Percentiles rank a stretch among this genome's conserved stretches.
phyloP scores from a whole-genome alignment of 1,284 basidiomycete genomes.

The Sutorius eximius region DNA sequence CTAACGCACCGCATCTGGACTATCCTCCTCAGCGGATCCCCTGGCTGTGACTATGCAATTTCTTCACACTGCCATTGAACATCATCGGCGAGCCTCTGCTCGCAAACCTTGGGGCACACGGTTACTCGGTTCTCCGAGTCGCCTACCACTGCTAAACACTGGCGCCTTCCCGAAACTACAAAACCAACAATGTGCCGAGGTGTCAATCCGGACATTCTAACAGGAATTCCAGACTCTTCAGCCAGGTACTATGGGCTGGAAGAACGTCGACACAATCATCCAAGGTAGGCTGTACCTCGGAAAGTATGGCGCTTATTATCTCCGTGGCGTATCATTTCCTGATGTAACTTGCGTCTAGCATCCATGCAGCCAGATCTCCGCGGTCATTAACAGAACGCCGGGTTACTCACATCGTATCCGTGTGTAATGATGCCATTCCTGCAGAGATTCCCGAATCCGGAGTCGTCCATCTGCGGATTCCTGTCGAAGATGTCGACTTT shows the following conservation, averaged over 20 bases:
- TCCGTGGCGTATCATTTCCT: slow-evolving; percentile 24
- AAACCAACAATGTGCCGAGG: slow-evolving; percentile 33
- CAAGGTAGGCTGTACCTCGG: slow-evolving; percentile 69
- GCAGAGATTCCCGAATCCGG: slow-evolving; percentile 74
- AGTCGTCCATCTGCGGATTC: slow-evolving; percentile 66
- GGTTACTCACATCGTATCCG: slow-evolving; percentile 76
- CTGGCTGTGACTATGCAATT: slow-evolving; percentile 36
- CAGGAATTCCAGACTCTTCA: slow-evolving; percentile 31
- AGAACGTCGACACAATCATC: slow-evolving; percentile 71
- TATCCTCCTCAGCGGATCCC: slow-evolving; percentile 26
- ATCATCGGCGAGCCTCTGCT: slow-evolving; percentile 19
- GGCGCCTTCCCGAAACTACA: slow-evolving; percentile 28
- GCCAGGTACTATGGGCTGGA: slow-evolving; percentile 58
- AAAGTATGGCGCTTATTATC: slow-evolving; percentile 53
- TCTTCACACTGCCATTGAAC: slow-evolving; percentile 34
- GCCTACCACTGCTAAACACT: slow-evolving; percentile 26
- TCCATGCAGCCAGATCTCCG: slow-evolving; percentile 69
- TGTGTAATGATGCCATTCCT: slow-evolving; percentile 70
- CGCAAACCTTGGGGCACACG: slow-evolving; percentile 25
- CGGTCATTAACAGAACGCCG: slow-evolving; percentile 71
- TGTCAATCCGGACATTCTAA: slow-evolving; percentile 23
- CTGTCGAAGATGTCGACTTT: slow-evolving; percentile 79
- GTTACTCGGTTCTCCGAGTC: slow-evolving; percentile 35
- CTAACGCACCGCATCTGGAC: slow-evolving; percentile 31
- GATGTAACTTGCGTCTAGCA: slow-evolving; percentile 42